phyloP scores from a whole-genome alignment of 805 yeast species.

The Maudiozyma saulgeensis region DNA sequence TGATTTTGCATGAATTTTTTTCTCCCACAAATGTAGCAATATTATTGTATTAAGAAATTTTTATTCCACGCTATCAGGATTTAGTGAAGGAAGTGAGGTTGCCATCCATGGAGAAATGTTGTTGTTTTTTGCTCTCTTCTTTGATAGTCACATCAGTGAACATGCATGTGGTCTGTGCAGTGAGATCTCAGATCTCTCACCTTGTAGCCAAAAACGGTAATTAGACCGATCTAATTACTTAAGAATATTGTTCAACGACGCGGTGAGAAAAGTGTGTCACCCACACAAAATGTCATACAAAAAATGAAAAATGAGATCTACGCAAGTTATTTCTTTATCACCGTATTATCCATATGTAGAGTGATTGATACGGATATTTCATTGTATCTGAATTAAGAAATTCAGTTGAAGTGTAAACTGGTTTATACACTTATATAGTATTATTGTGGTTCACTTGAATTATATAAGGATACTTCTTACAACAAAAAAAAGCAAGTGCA shows the following conservation, averaged over 20 bases:
- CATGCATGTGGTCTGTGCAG: not conserved
- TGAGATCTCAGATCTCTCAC: not conserved
- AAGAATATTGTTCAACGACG: not conserved
- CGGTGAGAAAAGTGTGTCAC: not conserved
- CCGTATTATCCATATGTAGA: no score
- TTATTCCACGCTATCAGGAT: not conserved
- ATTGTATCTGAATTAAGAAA: no score
- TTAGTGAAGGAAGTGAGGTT: not conserved
- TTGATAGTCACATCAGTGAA: not conserved
- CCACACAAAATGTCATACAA: not conserved
- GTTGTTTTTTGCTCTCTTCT: not conserved
- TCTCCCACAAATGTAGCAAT: no score
- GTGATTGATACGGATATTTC: no score
- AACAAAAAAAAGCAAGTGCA: no score
- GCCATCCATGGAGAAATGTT: not conserved
- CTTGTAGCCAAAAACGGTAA: not conserved
- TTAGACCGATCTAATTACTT: not conserved
- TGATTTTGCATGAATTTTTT: no score
- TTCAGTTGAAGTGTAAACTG: no score
- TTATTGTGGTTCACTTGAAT: no score
- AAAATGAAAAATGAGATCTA: not conserved
- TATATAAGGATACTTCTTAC: no score
- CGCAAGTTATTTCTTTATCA: no score
- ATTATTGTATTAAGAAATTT: no score
- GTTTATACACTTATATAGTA: no score